A percentile compares a stretch with the other conserved stretches of the same genome.
These are phyloP conservation scores for Pleurotus tuber-regium DNA, from an alignment of 768 basidiomycete genomes.

Conservation along the genomic window DNA sequence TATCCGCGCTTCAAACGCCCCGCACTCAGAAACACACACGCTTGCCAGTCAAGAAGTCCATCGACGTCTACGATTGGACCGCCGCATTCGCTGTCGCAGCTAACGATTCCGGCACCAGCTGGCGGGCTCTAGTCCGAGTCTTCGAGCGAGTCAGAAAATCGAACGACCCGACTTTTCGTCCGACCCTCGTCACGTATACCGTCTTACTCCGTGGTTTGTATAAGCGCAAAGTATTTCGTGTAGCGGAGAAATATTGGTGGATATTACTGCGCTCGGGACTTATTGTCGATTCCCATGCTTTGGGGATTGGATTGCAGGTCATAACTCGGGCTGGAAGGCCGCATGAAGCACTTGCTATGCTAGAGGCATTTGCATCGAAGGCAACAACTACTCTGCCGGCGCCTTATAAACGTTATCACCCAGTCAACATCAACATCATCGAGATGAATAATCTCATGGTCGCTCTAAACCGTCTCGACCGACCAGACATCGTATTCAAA, in stretches of 20 bases:
- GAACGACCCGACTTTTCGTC: conserved; percentile 26
- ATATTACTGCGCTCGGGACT: conserved; percentile 32
- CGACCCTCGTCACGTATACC: conserved; percentile 49
- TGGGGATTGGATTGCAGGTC: conserved; percentile 50
- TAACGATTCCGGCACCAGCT: conserved; percentile 32
- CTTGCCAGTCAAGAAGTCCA: conserved; percentile 19
- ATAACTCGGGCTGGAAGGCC: conserved; percentile 42
- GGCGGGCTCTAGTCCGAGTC: conserved; percentile 31
- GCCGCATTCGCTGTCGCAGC: conserved; percentile 43
- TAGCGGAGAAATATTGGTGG: conserved; percentile 44
- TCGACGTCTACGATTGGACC: conserved; percentile 47
- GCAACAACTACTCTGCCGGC: conserved; percentile 8
- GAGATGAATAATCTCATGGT: conserved; percentile 44
- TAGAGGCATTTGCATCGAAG: conserved; percentile 37
- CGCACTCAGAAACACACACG: conserved; percentile 9
- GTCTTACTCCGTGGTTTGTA: conserved; percentile 54
- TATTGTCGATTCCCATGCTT: conserved; percentile 41
- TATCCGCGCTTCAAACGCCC: not conserved
- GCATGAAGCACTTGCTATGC: conserved; percentile 46
- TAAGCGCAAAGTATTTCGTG: conserved; percentile 32
- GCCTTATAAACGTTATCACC: conserved; percentile 16
- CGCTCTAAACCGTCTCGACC: conserved; percentile 44
- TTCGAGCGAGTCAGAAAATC: conserved; percentile 30
- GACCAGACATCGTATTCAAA: conserved; percentile 62
- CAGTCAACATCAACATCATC: conserved; percentile 21